phyloP scores from a whole-genome alignment of 2,329 filamentous ascomycete species.

The Diaporthe australafricana region DNA sequence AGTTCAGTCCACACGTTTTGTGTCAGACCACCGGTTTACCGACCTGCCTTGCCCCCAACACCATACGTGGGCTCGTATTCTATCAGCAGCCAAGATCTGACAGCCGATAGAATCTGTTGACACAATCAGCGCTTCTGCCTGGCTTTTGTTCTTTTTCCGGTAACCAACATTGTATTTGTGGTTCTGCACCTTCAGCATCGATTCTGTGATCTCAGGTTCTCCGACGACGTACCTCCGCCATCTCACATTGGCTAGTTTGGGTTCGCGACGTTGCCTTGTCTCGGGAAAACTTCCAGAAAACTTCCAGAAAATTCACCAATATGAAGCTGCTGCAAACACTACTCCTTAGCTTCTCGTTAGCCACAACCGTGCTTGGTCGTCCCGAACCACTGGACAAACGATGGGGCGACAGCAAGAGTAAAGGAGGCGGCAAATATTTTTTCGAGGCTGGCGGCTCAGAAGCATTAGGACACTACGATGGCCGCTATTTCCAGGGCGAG shows the following conservation, averaged over 20 bases:
- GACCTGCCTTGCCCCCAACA: neutral
- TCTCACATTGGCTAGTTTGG: neutral
- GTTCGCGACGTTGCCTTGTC: neutral
- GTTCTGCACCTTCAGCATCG: neutral
- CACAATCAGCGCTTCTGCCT: neutral
- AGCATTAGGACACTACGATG: conserved; percentile 79
- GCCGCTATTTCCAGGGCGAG: conserved; percentile 73
- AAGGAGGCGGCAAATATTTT: conserved; percentile 69
- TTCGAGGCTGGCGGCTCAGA: conserved; percentile 71
- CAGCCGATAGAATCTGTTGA: neutral
- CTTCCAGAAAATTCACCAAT: neutral
- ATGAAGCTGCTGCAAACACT: conserved; percentile 33
- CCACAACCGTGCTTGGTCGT: conserved; percentile 25
- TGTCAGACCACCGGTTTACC: conserved; percentile 2
- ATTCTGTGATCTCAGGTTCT: neutral
- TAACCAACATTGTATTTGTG: neutral
- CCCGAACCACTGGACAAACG: conserved; percentile 1
- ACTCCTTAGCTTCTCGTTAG: conserved; percentile 20
- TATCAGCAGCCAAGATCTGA: neutral
- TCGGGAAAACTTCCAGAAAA: no score
- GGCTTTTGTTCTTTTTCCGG: neutral
- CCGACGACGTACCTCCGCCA: neutral
- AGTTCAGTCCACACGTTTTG: neutral
- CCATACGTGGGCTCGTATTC: neutral
- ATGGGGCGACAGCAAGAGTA: neutral